Evolutionary conservation across 495 filamentous ascomycete species (phyloP), one percentile per base, ranked within the genome.

Genomic region (Hyaloscypha hepaticicola): DNA sequence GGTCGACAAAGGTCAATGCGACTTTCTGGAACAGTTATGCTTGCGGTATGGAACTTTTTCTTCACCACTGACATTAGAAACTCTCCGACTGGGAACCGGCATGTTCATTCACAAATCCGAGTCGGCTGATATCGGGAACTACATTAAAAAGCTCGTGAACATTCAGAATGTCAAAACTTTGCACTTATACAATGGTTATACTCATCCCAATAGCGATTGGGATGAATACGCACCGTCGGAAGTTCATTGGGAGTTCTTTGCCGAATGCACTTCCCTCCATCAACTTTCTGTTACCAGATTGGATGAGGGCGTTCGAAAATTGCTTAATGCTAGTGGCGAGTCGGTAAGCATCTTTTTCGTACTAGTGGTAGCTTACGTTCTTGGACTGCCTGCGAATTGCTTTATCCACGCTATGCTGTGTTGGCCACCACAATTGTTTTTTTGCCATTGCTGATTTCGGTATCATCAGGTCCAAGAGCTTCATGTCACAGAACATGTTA

Each of bases 21-120:
- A 31, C 4, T 63, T 63, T 63, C 34, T 63, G 28, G 61, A 56
- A 21, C 28, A 29, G 29, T n/a, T 63, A 2, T 63, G 61, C 25
- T 5, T 21, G 19, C 5, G 26, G 3, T 63, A 41, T 27, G 22
- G 19, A 2, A 26, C 48, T n/a, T 2, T 22, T 6, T 45, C 52
- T 14, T 26, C 25, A 16, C 62, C 62, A 21, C 38, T 65, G 24
- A 16, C 25, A 9, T 38, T 65, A 5, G 5, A 59, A 16, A 58
- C 62, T 7, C 41, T 65, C 4, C 38, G 55, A 6, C 38, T 65
- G 2, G 62, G 62, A 5, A n/a, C 38, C 34, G 33, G 26, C n/a
- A 19, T 58, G 19, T 51, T 53, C 25, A 1, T 50, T 4, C 28
- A 57, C 16, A 53, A 58, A 4, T 19, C 34, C 25, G n/a, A 45